Conservation (phyloP, 495 filamentous ascomycete genomes). For the Trichocladium uniseriatum region DNA sequence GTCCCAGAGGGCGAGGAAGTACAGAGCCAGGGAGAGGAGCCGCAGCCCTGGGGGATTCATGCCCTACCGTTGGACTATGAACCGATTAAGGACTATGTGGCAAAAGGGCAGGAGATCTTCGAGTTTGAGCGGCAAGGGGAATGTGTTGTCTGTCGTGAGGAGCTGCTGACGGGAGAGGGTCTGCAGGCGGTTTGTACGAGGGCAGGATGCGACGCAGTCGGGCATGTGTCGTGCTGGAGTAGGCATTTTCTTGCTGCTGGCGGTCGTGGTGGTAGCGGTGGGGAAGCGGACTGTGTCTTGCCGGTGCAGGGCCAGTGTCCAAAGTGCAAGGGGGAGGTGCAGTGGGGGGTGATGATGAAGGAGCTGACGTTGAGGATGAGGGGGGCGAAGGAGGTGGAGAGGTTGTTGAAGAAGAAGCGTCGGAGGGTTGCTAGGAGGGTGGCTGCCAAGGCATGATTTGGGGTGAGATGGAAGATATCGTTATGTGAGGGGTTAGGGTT, state of each 20-base stretch:
- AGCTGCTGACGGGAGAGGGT: slow-evolving; percentile 38
- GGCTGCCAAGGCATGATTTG: too few species aligned
- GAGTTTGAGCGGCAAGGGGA: slow-evolving; percentile 45
- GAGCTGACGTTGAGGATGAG: slow-evolving; percentile 65
- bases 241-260: slow-evolving; percentile 52
- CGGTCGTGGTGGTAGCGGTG: too few species aligned
- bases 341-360: slow-evolving; percentile 73
- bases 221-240: slow-evolving; percentile 73
- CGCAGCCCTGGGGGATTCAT: slow-evolving; percentile 36
- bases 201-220: slow-evolving; percentile 51
- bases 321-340: slow-evolving; percentile 48
- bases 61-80: slow-evolving; percentile 58
- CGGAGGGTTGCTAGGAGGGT: slow-evolving; percentile 18
- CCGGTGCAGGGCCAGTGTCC: slow-evolving; percentile 69
- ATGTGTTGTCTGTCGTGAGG: slow-evolving; percentile 56
- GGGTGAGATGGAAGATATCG: too few species aligned
- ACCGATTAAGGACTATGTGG: slow-evolving; percentile 55
- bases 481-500: too few species aligned
- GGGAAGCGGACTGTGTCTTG: slow-evolving; percentile 43
- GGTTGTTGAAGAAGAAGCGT: slow-evolving; percentile 50
- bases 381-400: slow-evolving; percentile 54
- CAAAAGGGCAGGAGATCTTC: slow-evolving; percentile 59
- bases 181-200: slow-evolving; percentile 64
- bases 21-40: slow-evolving; percentile 1
- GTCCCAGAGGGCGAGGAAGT: background rate